Evolutionary conservation across 306 rosid genomes (phyloP), one percentile per base, ranked within the genome.

Genomic region (Dryas drummondii): DNA sequence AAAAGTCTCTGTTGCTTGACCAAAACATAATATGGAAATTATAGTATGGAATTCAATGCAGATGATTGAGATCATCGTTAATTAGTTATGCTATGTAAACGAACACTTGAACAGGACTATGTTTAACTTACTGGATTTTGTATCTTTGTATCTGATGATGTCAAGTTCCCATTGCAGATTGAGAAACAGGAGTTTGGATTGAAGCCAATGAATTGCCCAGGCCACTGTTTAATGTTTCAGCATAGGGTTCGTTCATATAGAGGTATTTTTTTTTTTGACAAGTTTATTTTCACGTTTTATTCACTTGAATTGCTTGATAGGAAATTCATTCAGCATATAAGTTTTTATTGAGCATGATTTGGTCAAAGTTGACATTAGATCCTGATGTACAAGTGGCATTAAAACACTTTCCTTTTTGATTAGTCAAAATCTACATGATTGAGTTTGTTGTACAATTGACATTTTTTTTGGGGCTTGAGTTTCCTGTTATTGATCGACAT

Each of bases 181-280:
- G 98, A 94, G 84, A 94, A 91, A 78, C 98, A 94, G 71, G 97
- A 94, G 76, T 94, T 94, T 85, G 98, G 98, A 74, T 68, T 94
- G 86, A 94, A 94, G 81, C 98, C 98, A 44, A 94, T 91, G 98
- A 94, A 94, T 83, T 94, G 98, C 87, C 98, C 97, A 0, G 98
- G 98, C n/a, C 98, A 94, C 80, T 94, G 98, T 84, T 82, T 94
- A 81, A 88, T 91, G 91, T 94, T 90, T 81, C 91, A 94, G 75
- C 98, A 94, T 71, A 86, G 96, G 84, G 97, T 91, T 79, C 96
- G 96, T 53, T 94, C 97, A 19, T 94, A 94, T 78, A 88, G 97
- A 84, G 98, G 97, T 89, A 10, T 61, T 17, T 2, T 19, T 61
- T 17, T 19, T 22, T 42, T 48, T 51, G 19, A 51, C 40, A 50